Conservation (phyloP, 805 yeast species). For the Myxozyma mucilagina region DNA sequence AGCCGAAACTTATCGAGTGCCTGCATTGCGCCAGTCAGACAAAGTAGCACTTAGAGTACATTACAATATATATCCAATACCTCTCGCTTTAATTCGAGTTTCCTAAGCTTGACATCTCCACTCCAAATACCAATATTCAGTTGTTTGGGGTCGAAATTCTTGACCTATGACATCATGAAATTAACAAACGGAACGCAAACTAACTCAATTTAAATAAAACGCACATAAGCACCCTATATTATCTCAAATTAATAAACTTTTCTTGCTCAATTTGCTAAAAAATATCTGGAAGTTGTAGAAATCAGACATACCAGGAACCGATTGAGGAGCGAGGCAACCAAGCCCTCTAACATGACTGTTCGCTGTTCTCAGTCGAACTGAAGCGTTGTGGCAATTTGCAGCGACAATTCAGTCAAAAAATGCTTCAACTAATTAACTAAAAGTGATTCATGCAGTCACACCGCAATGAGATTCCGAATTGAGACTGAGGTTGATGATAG, state of each 20-base stretch:
- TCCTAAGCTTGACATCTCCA: slow-evolving; percentile 87
- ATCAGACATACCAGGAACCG: slow-evolving; percentile 41
- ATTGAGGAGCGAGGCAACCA: slow-evolving; percentile 48
- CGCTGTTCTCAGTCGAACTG: not conserved
- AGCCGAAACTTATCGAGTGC: slow-evolving; percentile 82
- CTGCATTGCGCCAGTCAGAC: slow-evolving; percentile 28
- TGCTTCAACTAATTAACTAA: not conserved
- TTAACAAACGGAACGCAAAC: not conserved
- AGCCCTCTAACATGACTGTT: slow-evolving; percentile 44
- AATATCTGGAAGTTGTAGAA: not conserved
- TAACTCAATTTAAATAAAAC: not conserved
- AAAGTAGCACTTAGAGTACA: not conserved
- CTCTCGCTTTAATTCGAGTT: slow-evolving; percentile 79
- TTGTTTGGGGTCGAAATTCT: slow-evolving; percentile 94
- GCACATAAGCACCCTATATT: slow-evolving; percentile 42
- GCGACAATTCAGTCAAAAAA: not conserved
- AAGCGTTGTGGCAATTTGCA: not conserved
- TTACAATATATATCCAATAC: slow-evolving; percentile 33
- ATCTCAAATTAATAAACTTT: not conserved
- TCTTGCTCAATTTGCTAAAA: slow-evolving; percentile 3
- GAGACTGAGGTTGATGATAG: too few relatives aligned
- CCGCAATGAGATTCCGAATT: too few relatives aligned
- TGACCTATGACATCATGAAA: slow-evolving; percentile 57
- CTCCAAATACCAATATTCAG: slow-evolving; percentile 95
- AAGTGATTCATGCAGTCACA: not conserved